Evolutionary conservation across 495 filamentous ascomycete genomes (phyloP).

Genomic region (Jackrogersella minutella): DNA sequence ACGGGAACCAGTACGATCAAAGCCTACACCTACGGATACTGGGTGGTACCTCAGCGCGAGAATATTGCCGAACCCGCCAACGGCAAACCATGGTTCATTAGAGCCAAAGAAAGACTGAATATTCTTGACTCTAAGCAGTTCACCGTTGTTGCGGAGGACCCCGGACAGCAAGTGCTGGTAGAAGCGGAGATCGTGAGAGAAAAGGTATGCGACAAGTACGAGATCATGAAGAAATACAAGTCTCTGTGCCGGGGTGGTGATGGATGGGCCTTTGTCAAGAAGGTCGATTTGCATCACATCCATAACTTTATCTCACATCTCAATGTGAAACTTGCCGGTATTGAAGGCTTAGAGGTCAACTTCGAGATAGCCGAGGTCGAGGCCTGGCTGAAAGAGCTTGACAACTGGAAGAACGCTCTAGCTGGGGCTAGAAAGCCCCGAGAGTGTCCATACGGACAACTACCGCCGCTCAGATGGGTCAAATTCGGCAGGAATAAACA

Average conservation of each 20-base stretch:
- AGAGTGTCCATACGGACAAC: constrained; percentile 1
- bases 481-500: neutral
- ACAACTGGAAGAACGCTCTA: neutral
- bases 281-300: constrained; percentile 12
- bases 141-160: neutral
- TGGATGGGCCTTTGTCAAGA: neutral
- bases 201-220: constrained; percentile 10
- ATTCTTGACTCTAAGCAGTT: neutral
- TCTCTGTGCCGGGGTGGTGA: neutral
- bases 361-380: neutral
- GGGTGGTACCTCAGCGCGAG: neutral
- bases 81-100: neutral
- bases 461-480: constrained; percentile 17
- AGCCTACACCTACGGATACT: constrained; percentile 25
- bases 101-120: neutral
- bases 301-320: constrained; percentile 19
- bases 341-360: neutral
- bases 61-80: neutral
- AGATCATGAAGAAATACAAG: constrained; percentile 3
- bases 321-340: constrained; percentile 12
- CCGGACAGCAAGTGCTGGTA: constrained; percentile 4
- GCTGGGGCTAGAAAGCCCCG: neutral
- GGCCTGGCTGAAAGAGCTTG: neutral
- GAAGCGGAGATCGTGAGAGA: constrained; percentile 7
- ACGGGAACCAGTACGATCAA: neutral